Evolutionary conservation across 805 yeast genomes (phyloP).

Genomic region (Myxozyma udenii): DNA sequence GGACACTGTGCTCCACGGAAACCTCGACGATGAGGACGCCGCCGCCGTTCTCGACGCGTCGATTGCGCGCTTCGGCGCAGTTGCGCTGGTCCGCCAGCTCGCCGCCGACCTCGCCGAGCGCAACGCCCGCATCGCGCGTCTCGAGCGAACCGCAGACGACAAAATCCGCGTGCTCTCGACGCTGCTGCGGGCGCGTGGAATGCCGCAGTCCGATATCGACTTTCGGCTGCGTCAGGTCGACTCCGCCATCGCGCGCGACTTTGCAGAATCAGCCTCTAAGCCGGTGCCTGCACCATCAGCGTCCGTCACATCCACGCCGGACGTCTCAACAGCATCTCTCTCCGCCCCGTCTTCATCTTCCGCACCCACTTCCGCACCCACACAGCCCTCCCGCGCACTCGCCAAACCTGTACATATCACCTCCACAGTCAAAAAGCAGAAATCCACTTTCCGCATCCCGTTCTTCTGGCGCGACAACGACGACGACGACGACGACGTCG

Average conservation of each 20-base stretch:
- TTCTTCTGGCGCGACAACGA: slow-evolving; percentile 30
- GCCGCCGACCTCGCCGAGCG: slow-evolving; percentile 49
- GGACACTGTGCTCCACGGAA: no score
- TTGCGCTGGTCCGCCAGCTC: slow-evolving; percentile 46
- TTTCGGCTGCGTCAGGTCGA: slow-evolving; percentile 6
- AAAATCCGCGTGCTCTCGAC: slow-evolving; percentile 36
- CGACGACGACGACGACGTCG: slow-evolving; percentile 12
- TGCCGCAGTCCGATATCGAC: slow-evolving; percentile 33
- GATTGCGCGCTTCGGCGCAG: slow-evolving; percentile 39
- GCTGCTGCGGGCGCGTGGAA: slow-evolving; percentile 35
- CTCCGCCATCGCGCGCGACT: slow-evolving; percentile 2
- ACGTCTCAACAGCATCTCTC: not conserved
- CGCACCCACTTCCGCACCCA: not conserved
- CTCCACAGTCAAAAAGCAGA: slow-evolving; percentile 1
- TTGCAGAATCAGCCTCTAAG: not conserved
- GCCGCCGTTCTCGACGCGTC: slow-evolving; percentile 38
- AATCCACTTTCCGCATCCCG: slow-evolving; percentile 24
- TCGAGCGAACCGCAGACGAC: slow-evolving; percentile 37
- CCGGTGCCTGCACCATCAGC: not conserved
- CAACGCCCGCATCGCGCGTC: slow-evolving; percentile 46
- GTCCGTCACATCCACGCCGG: not conserved
- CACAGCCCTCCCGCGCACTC: not conserved
- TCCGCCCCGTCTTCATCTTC: not conserved
- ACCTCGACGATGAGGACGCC: slow-evolving; percentile 20
- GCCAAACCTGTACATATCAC: not conserved